phyloP scores from a whole-genome alignment of 2,329 filamentous ascomycete genomes.

The Penicillium sp. region DNA sequence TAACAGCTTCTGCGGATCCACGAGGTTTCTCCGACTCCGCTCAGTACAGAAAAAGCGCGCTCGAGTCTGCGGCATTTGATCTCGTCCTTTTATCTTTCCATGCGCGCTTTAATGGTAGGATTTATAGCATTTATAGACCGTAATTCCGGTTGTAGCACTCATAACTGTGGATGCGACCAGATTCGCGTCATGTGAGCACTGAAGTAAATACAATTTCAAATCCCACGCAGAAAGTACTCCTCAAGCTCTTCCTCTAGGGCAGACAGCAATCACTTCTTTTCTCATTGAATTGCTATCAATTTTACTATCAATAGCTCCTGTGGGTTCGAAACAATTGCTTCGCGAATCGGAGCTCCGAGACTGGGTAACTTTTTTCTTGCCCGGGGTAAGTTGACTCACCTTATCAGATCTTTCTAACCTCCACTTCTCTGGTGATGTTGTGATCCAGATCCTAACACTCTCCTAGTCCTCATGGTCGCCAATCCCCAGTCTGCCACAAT shows the following conservation, averaged over 20 bases:
- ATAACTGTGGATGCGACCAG: constrained; percentile 1
- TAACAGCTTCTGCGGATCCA: constrained; percentile 11
- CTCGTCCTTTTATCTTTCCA: background rate
- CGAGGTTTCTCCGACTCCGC: constrained; percentile 31
- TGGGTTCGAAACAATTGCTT: constrained; percentile 10
- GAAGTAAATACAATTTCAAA: background rate
- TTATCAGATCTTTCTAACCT: constrained; percentile 1
- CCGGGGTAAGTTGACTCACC: constrained; percentile 14
- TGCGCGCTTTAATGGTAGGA: no score
- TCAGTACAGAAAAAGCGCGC: background rate
- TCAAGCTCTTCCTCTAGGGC: background rate
- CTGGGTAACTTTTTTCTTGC: constrained; percentile 18
- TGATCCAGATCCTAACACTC: constrained; percentile 1
- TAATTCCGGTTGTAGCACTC: background rate
- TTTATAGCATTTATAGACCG: background rate
- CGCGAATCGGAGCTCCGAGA: constrained; percentile 16
- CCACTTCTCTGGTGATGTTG: constrained; percentile 1
- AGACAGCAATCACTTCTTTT: background rate
- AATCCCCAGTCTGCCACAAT: constrained; percentile 28
- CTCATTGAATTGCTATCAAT: background rate
- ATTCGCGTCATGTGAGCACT: background rate
- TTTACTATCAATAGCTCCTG: background rate
- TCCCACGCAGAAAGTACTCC: background rate
- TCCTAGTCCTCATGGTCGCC: constrained; percentile 20
- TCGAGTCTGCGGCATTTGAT: background rate